Evolutionary conservation across 495 filamentous ascomycete genomes (phyloP).

Genomic region (Penicillium paradoxum): DNA sequence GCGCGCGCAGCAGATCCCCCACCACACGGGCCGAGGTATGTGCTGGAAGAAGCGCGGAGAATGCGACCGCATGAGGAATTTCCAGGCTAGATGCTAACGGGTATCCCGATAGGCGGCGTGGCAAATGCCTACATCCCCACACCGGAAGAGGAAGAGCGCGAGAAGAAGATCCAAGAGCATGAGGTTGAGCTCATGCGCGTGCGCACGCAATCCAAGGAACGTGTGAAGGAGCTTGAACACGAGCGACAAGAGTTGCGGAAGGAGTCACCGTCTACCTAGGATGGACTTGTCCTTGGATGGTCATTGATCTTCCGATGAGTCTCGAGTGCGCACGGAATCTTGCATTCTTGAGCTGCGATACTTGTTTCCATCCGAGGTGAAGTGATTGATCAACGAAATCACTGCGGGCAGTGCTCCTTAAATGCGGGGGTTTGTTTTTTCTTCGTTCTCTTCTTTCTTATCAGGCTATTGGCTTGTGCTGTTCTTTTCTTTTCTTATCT

Average conservation of each 20-base stretch:
- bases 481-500: slow-evolving; percentile 9
- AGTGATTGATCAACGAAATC: slow-evolving; percentile 4
- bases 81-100: not conserved
- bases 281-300: not conserved
- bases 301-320: not conserved
- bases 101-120: slow-evolving; percentile 29
- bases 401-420: slow-evolving; percentile 21
- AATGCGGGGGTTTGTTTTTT: too few species aligned
- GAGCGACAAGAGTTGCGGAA: slow-evolving; percentile 24
- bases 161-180: slow-evolving; percentile 24
- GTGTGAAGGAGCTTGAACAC: slow-evolving; percentile 33
- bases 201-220: slow-evolving; percentile 34
- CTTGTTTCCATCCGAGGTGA: too few species aligned
- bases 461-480: slow-evolving; percentile 4
- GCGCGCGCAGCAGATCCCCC: slow-evolving; percentile 39
- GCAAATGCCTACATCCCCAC: slow-evolving; percentile 43
- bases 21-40: slow-evolving; percentile 46
- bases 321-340: too few species aligned
- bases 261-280: slow-evolving; percentile 19
- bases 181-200: slow-evolving; percentile 37
- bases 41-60: not conserved
- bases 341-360: too few species aligned
- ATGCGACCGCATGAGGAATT: not conserved
- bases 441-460: slow-evolving; percentile 6
- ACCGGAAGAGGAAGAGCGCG: slow-evolving; percentile 34